Evolutionary conservation across 2,329 filamentous ascomycete genomes (phyloP), one percentile per base, ranked within the genome.

Genomic region (Aureobasidium sp.): DNA sequence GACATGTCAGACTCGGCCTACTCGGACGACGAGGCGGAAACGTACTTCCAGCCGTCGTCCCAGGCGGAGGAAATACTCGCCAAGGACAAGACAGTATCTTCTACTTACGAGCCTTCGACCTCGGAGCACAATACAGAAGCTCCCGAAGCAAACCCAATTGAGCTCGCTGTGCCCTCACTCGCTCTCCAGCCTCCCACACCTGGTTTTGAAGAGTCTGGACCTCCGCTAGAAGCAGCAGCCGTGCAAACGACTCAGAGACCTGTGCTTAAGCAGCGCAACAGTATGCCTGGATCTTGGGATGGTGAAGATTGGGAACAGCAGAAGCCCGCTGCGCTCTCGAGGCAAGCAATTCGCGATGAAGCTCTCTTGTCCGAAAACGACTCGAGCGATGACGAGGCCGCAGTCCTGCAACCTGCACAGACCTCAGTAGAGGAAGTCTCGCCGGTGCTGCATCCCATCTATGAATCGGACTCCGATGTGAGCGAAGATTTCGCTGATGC

Each of bases 401-500:
- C 15, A n/a, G 19, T 9, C 19, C 23, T 46, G 25, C 25, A 33
- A 19, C 46, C 53, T 37, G 33, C 50, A 27, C 29, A 43, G 19
- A 10, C 31, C 19, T 25, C n/a, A n/a, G 23, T 35, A 10, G 57
- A 57, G 0, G 31, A 23, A 17, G 33, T 50, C 25, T 57, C 57
- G 7, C 61, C 61, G 17, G n/a, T 40, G n/a, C 23, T 51, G 33
- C 57, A 61, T 9, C 54, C 61, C 7, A 60, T 60, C 15, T 62
- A 64, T 10, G 63, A 62, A 19, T 64, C 62, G 7, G 64, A 65
- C 25, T 64, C 64, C 10, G 82, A 84, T 60, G 74, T 74, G 15
- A 77, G 75, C 53, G 86, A 81, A 63, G 79, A 89, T 25, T 92
- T 89, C 69, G 90, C 86, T 64, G 89, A 92, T 71, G 88, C 88